Evolutionary conservation across 1,284 basidiomycete genomes (phyloP).

Genomic region (Rhodotorula sp.): DNA sequence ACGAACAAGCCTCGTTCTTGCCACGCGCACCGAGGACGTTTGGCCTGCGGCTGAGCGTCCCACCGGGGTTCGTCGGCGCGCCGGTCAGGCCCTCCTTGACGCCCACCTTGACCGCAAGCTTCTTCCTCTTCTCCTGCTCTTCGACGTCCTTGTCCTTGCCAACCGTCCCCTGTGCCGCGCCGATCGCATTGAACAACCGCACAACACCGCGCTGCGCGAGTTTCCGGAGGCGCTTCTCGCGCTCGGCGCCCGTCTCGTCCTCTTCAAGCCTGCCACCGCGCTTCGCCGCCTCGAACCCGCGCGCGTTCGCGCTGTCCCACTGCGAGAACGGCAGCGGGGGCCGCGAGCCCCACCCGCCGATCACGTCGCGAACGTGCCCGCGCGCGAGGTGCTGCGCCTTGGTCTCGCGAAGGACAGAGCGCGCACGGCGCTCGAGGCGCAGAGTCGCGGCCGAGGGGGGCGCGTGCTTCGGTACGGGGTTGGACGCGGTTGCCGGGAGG

Average conservation of each 20-base stretch:
- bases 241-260: conserved; percentile 43
- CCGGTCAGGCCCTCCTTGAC: conserved; percentile 30
- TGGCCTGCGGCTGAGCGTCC: conserved; percentile 36
- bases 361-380: conserved; percentile 48
- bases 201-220: conserved; percentile 50
- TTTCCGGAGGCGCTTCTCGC: conserved; percentile 48
- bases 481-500: conserved; percentile 33
- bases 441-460: conserved; percentile 34
- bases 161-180: conserved; percentile 46
- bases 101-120: conserved; percentile 39
- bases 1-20: conserved; percentile 48
- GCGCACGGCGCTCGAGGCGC: conserved; percentile 42
- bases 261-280: conserved; percentile 22
- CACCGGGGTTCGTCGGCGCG: background rate
- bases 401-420: conserved; percentile 41
- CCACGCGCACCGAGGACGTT: conserved; percentile 48
- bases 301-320: conserved; percentile 42
- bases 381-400: conserved; percentile 46
- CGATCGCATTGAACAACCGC: conserved; percentile 49
- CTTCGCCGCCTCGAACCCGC: conserved; percentile 34
- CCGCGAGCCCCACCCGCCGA: conserved; percentile 48
- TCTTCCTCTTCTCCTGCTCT: conserved; percentile 39
- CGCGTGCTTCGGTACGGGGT: conserved; percentile 33
- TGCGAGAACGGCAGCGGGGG: conserved; percentile 46
- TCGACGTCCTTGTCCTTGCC: conserved; percentile 38